Evolutionary conservation across 148 eudicot genomes (phyloP).

Genomic region (Simmondsia chinensis): DNA sequence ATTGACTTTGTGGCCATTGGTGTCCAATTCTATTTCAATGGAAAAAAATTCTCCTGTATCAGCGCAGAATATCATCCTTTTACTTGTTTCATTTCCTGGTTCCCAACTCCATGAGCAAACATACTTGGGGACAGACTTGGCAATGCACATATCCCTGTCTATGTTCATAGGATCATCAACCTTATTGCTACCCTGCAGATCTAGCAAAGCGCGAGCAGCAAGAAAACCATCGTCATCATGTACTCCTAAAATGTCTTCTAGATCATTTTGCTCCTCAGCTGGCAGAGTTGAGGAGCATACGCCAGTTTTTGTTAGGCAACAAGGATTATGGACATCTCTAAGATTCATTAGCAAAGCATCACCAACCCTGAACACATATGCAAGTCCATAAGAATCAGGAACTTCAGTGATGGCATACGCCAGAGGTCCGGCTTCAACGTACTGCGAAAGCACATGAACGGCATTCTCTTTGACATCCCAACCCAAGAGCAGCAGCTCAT

Average conservation of each 20-base stretch:
- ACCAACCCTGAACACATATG: slow-evolving; percentile 75
- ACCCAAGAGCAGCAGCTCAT: slow-evolving; percentile 73
- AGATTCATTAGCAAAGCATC: slow-evolving; percentile 84
- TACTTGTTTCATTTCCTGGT: slow-evolving; percentile 35
- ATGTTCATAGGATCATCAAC: slow-evolving; percentile 87
- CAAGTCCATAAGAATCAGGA: slow-evolving; percentile 70
- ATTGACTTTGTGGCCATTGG: slow-evolving; percentile 44
- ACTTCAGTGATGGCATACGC: slow-evolving; percentile 73
- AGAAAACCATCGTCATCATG: slow-evolving; percentile 89
- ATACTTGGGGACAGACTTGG: slow-evolving; percentile 34
- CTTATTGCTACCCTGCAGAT: slow-evolving; percentile 56
- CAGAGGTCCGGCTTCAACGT: slow-evolving; percentile 65
- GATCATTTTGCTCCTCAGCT: slow-evolving; percentile 47
- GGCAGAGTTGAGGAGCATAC: slow-evolving; percentile 35
- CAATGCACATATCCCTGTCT: slow-evolving; percentile 37
- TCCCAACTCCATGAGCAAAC: slow-evolving; percentile 97
- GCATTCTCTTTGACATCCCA: slow-evolving; percentile 56
- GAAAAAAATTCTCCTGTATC: slow-evolving; percentile 76
- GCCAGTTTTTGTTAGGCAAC: slow-evolving; percentile 50
- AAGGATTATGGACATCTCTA: slow-evolving; percentile 64
- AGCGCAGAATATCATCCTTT: slow-evolving; percentile 63
- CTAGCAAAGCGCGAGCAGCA: slow-evolving; percentile 90
- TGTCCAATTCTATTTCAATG: slow-evolving; percentile 45
- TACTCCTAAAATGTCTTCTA: slow-evolving; percentile 44
- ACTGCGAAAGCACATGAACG: slow-evolving; percentile 56